These are phyloP conservation scores for Beta lomatogona DNA, from an alignment of 179 eudicot species.

Conservation along the genomic window DNA sequence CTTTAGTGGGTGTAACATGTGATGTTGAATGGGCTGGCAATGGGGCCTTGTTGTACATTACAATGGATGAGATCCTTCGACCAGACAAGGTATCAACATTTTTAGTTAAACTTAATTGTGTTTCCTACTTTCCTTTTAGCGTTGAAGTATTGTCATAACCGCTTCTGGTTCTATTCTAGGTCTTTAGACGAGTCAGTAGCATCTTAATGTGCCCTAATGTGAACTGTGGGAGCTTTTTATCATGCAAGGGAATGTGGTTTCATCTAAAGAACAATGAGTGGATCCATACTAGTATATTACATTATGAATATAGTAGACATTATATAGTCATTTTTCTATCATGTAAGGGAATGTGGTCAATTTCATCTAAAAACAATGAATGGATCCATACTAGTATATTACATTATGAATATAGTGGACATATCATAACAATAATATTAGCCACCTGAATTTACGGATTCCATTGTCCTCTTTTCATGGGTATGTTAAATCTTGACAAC, in stretches of 20 bases:
- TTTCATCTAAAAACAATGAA: not conserved
- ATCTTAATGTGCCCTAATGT: not conserved
- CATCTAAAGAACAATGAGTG: not conserved
- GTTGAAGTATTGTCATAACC: not conserved
- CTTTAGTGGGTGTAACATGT: slow-evolving; percentile 62
- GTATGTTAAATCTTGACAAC: not conserved
- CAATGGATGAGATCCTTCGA: slow-evolving; percentile 85
- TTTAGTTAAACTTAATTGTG: not conserved
- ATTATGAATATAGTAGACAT: not conserved
- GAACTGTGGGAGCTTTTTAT: not conserved
- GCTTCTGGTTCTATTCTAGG: not conserved
- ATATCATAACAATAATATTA: not conserved
- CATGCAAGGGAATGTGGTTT: no score
- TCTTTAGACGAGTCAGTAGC: not conserved
- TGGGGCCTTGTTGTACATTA: slow-evolving; percentile 65
- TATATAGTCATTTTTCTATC: no score
- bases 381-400: not conserved
- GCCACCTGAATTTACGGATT: not conserved
- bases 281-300: not conserved
- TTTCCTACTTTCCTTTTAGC: not conserved
- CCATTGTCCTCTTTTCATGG: not conserved
- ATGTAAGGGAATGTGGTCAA: not conserved
- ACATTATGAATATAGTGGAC: not conserved
- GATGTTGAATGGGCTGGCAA: slow-evolving; percentile 87
- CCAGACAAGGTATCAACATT: slow-evolving; percentile 69